phyloP scores from a whole-genome alignment of 176 grass and related monocot genomes.

The Aegilops umbellulata region DNA sequence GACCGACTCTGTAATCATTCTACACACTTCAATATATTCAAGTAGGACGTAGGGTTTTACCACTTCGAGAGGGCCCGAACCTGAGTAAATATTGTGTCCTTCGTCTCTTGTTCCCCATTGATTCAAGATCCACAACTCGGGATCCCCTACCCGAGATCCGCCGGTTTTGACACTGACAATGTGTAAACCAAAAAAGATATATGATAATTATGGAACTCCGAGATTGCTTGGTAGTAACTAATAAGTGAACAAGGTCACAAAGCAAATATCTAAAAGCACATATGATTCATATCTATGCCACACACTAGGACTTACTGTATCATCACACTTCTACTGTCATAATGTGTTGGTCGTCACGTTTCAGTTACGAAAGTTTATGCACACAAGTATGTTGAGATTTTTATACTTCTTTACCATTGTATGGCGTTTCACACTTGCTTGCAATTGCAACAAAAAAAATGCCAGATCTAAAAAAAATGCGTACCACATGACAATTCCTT shows the following conservation, averaged over 20 bases:
- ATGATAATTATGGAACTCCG: not conserved
- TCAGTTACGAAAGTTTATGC: not conserved
- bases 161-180: too few relatives aligned
- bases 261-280: not conserved
- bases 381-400: not conserved
- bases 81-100: too few relatives aligned
- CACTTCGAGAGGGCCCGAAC: too few relatives aligned
- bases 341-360: not conserved
- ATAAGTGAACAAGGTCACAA: not conserved
- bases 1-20: too few relatives aligned
- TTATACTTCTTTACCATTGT: not conserved
- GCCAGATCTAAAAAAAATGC: not conserved
- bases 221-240: not conserved
- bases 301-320: not conserved
- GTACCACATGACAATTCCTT: not conserved
- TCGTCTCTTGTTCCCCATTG: too few relatives aligned
- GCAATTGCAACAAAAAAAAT: not conserved
- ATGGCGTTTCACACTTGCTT: not conserved
- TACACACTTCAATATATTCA: too few relatives aligned
- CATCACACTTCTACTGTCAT: not conserved
- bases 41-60: too few relatives aligned
- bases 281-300: not conserved
- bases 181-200: not conserved
- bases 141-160: too few relatives aligned
- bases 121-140: too few relatives aligned